phyloP scores from a whole-genome alignment of 495 filamentous ascomycete species.

The Staphylotrichum tortipilum region DNA sequence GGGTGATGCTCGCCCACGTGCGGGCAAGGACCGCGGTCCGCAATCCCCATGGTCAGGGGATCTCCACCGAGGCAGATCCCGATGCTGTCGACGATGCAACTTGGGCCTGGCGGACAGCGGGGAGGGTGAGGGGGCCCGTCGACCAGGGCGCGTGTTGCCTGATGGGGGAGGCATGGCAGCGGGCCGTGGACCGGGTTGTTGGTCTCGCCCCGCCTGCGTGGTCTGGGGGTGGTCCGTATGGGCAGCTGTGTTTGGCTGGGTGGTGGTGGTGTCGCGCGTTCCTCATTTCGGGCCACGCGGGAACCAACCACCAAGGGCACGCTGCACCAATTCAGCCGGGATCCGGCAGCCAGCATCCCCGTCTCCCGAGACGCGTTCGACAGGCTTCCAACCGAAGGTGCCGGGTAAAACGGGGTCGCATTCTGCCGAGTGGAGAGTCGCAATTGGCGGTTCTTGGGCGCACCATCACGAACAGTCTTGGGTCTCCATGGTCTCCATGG shows the following conservation, averaged over 20 bases:
- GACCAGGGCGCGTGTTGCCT: neutral
- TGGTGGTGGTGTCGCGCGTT: neutral
- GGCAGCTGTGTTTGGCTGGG: neutral
- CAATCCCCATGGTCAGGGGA: neutral
- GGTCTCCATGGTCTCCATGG: too few relatives aligned
- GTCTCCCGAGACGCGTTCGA: neutral
- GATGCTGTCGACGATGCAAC: neutral
- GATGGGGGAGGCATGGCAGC: neutral
- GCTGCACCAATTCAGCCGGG: slow-evolving; percentile 6
- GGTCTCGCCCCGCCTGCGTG: neutral
- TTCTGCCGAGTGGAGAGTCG: slow-evolving; percentile 1
- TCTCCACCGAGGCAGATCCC: neutral
- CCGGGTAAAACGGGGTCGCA: slow-evolving; percentile 5
- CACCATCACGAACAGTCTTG: too few relatives aligned
- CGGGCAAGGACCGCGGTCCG: neutral
- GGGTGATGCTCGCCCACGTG: too few relatives aligned
- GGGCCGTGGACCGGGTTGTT: slow-evolving; percentile 2
- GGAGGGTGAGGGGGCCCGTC: neutral
- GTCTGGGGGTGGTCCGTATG: too few relatives aligned
- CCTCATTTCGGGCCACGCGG: slow-evolving; percentile 7
- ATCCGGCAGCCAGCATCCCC: neutral
- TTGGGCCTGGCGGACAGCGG: slow-evolving; percentile 1
- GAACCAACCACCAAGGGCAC: too few relatives aligned
- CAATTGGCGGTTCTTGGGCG: neutral
- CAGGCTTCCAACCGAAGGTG: neutral